phyloP scores from a whole-genome alignment of 2,329 filamentous ascomycete species.

The Westerdykella ornata region DNA sequence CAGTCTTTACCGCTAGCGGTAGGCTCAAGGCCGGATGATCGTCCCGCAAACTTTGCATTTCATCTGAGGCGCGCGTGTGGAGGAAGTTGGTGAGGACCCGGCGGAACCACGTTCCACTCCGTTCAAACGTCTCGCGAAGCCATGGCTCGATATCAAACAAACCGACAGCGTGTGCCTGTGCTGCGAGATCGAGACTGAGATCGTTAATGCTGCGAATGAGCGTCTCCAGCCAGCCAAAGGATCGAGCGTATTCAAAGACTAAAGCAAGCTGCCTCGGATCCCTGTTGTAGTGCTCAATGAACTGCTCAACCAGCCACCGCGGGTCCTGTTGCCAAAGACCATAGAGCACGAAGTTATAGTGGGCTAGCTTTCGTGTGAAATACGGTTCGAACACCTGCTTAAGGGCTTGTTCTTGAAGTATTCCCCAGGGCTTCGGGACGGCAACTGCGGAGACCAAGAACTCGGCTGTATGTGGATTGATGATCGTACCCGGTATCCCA shows the following conservation, averaged over 20 bases:
- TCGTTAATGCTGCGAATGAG: constrained; percentile 72
- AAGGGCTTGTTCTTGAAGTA: constrained; percentile 66
- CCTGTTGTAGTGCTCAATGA: constrained; percentile 68
- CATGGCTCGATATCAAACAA: constrained; percentile 76
- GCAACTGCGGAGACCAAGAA: constrained; percentile 73
- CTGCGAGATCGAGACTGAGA: constrained; percentile 80
- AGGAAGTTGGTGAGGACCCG: constrained; percentile 71
- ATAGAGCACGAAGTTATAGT: constrained; percentile 83
- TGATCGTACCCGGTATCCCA: constrained; percentile 53
- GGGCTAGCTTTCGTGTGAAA: constrained; percentile 66
- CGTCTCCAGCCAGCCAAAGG: constrained; percentile 77
- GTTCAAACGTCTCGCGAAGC: constrained; percentile 62
- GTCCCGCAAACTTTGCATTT: constrained; percentile 67
- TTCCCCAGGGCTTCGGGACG: constrained; percentile 69
- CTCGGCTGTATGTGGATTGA: constrained; percentile 67
- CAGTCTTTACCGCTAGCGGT: constrained; percentile 76
- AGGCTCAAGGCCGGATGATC: constrained; percentile 61
- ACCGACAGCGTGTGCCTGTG: constrained; percentile 73
- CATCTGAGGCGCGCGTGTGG: constrained; percentile 74
- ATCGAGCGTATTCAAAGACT: constrained; percentile 72
- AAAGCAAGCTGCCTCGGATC: constrained; percentile 61
- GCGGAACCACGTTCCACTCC: constrained; percentile 61
- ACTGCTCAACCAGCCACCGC: constrained; percentile 72
- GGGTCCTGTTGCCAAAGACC: constrained; percentile 88
- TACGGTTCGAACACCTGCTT: constrained; percentile 77